Evolutionary conservation across 257 asterid genomes (phyloP), one percentile per base, ranked within the genome.

Genomic region (Petunia axillaris): DNA sequence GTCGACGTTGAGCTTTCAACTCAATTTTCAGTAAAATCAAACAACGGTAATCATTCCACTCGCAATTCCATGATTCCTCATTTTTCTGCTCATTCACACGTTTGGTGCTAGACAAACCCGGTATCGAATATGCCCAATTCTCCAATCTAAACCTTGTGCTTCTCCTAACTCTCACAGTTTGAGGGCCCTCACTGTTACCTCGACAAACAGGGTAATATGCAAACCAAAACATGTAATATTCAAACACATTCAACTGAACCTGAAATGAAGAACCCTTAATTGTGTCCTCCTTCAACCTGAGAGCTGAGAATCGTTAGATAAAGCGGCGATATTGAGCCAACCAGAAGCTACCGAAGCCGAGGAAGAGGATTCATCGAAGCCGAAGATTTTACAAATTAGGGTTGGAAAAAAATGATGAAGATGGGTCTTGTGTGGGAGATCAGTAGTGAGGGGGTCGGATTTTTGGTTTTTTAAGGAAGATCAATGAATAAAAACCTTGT

Each of bases 211-310:
- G 97, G 87, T 85, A 91, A 83, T 93, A 95, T 3, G 92, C 93
- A 89, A 93, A 91, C 99, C 99, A 95, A 77, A 95, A 93, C 89
- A 91, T 78, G 93, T 87, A 95, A 87, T 95, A 95, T 83, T 95
- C 99, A 41, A 95, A 90, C 53, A 95, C 95, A 89, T 89, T 93
- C 88, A 95, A 87, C 67, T 93, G 97, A 86, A 95, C 91, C 86
- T 91, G 96, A 79, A 77, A 88, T 7, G 93, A 76, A 50, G 93
- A 87, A 81, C 95, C 94, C 89, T 89, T 92, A 52, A 84, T 36
- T 65, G 89, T 74, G 87, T 90, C 94, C 91, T 87, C 97, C 85
- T 85, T 89, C 81, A 93, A 74, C 85, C 92, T n/a, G 93, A 75
- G 70, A 95, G 97, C 85, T 91, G 95, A 39, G 90, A 70, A 82